Base-by-base conservation (phyloP, 2,329 filamentous ascomycete genomes). In the Fusarium goolgardi region DNA sequence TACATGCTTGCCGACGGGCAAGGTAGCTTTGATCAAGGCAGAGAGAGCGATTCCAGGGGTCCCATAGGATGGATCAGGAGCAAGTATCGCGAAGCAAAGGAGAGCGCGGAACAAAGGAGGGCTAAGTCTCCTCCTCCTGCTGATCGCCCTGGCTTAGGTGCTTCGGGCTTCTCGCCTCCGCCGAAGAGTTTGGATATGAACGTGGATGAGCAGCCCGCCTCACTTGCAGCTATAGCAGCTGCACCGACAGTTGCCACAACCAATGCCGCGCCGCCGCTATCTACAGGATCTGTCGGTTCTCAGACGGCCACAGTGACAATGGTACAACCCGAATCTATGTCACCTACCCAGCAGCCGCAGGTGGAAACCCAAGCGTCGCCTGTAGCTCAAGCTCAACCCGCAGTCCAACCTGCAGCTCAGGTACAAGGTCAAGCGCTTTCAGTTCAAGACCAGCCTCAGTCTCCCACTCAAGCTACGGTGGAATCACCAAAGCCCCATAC, bases 81-180 rank as follows among this genome's bases (percentile, higher is more conserved):
- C 75, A 88, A 88, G 73, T 87, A 87, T 73, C 84, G 86, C 27
- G 86, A 86, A 71, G 84, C 84, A 52, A 88, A 87, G 75, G 86
- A 87, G 67, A 86, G 78, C 41, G 82, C 79, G 1, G 86, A 88
- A 56, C 81, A 85, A 46, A 81, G 84, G 69, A 81, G 86, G 50
- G 84, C 82, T 70, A 88, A 87, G 75, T 88, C 86, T 11, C 86
- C 86, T 5, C 83, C 86, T 5, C 83, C 86, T 3, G 78, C 73
- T 27, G 78, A 79, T 27, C 73, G 71, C n/a, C 70, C 75, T 21
- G 69, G 61, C 5, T 51, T 74, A 31, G 74, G 73, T 18, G 31
- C 66, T 18, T 71, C 75, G 6, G 73, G 66, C 52, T 69, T 81
- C 31, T 49, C 81, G 5, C 70, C 78, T 5, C 76, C 82, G n/a